Evolutionary conservation across 352 stramenopile species (phyloP), one percentile per base, ranked within the genome.

Genomic region (Phytophthora fragariaefolia): DNA sequence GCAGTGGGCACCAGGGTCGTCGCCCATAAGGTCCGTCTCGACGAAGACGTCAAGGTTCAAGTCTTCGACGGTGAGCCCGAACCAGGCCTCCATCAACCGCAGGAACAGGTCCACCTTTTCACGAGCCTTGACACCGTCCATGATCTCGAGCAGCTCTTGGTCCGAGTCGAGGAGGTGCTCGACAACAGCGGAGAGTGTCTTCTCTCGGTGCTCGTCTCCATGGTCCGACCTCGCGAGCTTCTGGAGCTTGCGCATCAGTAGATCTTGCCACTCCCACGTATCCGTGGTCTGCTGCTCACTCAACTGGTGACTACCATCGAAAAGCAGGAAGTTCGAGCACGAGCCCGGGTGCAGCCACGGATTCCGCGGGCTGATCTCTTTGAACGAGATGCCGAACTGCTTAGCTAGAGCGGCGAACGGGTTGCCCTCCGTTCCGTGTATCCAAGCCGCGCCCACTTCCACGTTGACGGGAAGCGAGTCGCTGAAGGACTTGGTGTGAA

Each of bases 371-470:
- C 80, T 91, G 51, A 93, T 78, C 46, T 73, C 66, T 47, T 90
- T 85, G 51, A 75, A 75, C 9, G 49, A 59, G n/a, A 93, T 82
- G 9, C 72, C 69, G 24, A 82, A 80, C 26, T 80, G 52, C 15
- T 59, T 58, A 3, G 79, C 84, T 10, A 80, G 49, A 9, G 58
- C 46, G 4, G 80, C 70, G 46, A 91, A 81, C 15, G 59, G 75
- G 49, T 86, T 89, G 54, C 61, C 61, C 9, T 71, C 64, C 4
- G 69, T 80, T 4, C 82, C 80, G 53, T 89, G 80, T 38, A 91
- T 89, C 80, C 82, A 91, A 10, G 82, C 82, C 7, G 80, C 80
- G 15, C 82, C 82, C 1, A 84, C 68, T 40, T 91, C 82, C 48
- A 91, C 69, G 48, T 74, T 80, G 28, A 88, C 69, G 8, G 78